Percentiles rank a stretch among this genome's conserved stretches.
phyloP scores from a whole-genome alignment of 371 early-diverging fungal species.

The Cokeromyces recurvatus region DNA sequence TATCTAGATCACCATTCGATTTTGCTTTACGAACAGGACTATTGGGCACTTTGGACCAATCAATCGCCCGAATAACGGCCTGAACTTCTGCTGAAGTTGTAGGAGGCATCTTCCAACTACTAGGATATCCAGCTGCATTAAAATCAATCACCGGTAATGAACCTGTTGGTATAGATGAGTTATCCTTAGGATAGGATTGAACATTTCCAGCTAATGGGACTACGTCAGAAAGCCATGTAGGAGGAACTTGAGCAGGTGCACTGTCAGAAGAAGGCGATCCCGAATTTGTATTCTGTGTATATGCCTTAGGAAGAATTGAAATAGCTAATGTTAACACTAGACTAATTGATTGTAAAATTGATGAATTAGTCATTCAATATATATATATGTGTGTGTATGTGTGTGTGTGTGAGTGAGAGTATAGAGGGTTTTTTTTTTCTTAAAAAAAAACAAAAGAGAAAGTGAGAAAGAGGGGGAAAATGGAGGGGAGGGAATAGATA shows the following conservation, averaged over 20 bases:
- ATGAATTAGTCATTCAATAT: constrained; percentile 1
- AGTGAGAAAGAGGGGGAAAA: too few species aligned
- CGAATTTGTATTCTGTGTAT: constrained; percentile 10
- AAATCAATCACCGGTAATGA: constrained; percentile 15
- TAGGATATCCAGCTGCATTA: constrained; percentile 27
- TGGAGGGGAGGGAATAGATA: too few species aligned
- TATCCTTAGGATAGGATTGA: constrained; percentile 9
- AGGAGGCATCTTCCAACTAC: constrained; percentile 30
- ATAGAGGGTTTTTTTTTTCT: too few species aligned
- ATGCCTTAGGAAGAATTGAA: background rate
- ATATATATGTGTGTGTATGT: too few species aligned
- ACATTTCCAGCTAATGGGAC: constrained; percentile 20
- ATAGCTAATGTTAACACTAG: constrained; percentile 2
- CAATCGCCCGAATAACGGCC: constrained; percentile 33
- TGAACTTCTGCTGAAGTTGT: constrained; percentile 30
- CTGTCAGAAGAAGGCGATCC: background rate
- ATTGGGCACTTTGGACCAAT: constrained; percentile 42
- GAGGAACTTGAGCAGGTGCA: constrained; percentile 19
- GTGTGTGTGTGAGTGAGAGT: too few species aligned
- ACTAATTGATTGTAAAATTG: constrained; percentile 4
- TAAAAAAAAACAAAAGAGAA: too few species aligned
- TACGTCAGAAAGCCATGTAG: constrained; percentile 15
- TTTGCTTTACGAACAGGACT: constrained; percentile 23
- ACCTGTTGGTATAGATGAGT: constrained; percentile 27
- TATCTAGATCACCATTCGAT: constrained; percentile 14